Base-by-base conservation (phyloP, 177 flowering plant species). In the Vitis hybrid region DNA sequence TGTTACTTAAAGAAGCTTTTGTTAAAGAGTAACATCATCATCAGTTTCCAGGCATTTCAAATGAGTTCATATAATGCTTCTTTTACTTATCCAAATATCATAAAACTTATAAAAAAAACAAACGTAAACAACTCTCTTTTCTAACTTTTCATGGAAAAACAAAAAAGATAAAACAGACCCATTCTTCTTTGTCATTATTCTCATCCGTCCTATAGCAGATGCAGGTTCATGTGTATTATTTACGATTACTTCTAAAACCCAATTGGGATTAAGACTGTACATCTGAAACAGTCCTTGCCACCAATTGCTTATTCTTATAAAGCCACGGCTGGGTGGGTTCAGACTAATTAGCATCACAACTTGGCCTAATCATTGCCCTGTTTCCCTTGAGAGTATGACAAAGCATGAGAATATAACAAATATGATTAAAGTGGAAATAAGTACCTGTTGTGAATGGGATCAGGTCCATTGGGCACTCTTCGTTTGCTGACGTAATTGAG, bases 401-500 rank as follows among this genome's bases (percentile, higher is more conserved):
- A 67, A 59, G 14, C 51, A 18, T 51, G 19, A 4, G 19, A 13
- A 21, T 32, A 15, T n/a, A 39, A 12, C 12, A 19, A 19, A 56
- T 39, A 61, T 26, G 48, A 39, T 39, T 39, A 39, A 39, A 39
- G 48, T 6, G 48, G 48, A 8, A 39, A 39, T 39, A 39, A 39
- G 68, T 81, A 90, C 97, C 93, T 88, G 94, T 92, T 92, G 73
- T 92, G 97, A 64, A 92, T 90, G 62, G 97, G 97, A 75, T 92
- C 93, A 70, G 97, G 89, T 48, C 92, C 97, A 71, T 83, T 90
- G 7, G 97, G 97, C 14, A 92, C 94, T 83, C 85, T 80, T 85
- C 94, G 83, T 75, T 86, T 92, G 87, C 91, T 92, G 56, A 84
- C 83, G 70, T 66, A 79, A 71, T 79, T 72, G 74, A 81, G 72